Evolutionary conservation across 352 stramenopile genomes (phyloP), one percentile per base, ranked within the genome.

Genomic region (Pseudoperonospora humuli): DNA sequence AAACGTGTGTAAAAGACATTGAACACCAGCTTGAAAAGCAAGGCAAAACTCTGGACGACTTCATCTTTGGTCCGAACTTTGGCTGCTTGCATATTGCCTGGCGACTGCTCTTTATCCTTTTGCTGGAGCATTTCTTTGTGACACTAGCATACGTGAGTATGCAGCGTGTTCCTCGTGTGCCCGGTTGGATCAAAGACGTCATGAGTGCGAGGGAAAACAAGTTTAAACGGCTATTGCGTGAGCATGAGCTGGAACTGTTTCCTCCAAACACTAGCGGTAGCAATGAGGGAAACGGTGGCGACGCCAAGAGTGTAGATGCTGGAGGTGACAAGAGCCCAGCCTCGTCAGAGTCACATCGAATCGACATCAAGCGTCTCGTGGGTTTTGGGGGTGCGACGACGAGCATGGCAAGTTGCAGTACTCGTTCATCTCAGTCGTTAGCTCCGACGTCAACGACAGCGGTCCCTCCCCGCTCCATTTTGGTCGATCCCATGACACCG

Each of bases 21-120:
- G 8, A 60, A 17, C 45, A 75, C 39, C 64, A 86, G 25, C 52
- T 84, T 18, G 64, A 75, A 19, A 80, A 78, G 34, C 60, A 75
- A 37, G 68, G 63, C 25, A 83, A 85, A 57, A 81, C 49, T n/a
- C 29, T 87, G 25, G 58, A 75, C 35, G 70, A 85, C 36, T 87
- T 84, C 38, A 49, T 76, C 11, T 67, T 87, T 14, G 72, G 75
- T 0, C 75, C 75, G 17, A 54, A 83, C 28, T 87, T 85, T 46
- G 61, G 57, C 15, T 87, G 75, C 36, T 34, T 87, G 27, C 70
- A 77, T 29, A 60, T 84, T 18, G 55, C 70, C 3, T 80, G 67
- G 69, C 69, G 72, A 0, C 40, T 84, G 36, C 39, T 82, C 0
- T 65, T 79, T 36, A 80, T 84, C 33, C 53, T 84, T 14, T 7